Conservation (phyloP, 2,329 filamentous ascomycete species). For the Monosporascus sp. region DNA sequence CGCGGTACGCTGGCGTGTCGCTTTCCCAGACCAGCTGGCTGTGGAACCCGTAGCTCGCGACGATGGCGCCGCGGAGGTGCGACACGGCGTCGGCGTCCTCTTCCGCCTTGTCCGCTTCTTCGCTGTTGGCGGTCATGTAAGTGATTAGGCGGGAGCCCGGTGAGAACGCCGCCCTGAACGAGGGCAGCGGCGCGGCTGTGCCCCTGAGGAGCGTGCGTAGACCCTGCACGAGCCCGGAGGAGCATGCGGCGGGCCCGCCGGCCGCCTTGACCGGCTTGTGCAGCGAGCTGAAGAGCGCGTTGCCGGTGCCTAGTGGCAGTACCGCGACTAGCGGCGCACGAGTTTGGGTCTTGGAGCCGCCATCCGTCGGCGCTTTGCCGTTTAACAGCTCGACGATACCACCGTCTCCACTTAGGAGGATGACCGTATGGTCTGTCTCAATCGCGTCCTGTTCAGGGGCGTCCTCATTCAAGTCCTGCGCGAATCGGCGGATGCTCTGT, state of each 20-base stretch:
- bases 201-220: constrained; percentile 59
- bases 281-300: constrained; percentile 58
- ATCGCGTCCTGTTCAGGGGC: no score
- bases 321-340: constrained; percentile 42
- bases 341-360: not conserved
- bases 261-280: constrained; percentile 51
- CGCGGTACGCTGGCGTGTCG: constrained; percentile 76
- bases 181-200: constrained; percentile 48
- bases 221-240: constrained; percentile 42
- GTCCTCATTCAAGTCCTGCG: constrained; percentile 26
- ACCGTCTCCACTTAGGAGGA: constrained; percentile 84
- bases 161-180: constrained; percentile 59
- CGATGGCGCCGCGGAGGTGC: constrained; percentile 68
- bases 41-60: constrained; percentile 87
- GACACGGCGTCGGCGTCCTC: constrained; percentile 30
- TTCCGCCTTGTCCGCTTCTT: constrained; percentile 8
- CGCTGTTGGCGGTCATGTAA: constrained; percentile 18
- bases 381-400: constrained; percentile 81
- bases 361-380: constrained; percentile 30
- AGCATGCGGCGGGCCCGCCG: constrained; percentile 16
- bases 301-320: constrained; percentile 60
- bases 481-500: constrained; percentile 60
- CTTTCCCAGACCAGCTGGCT: constrained; percentile 85
- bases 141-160: constrained; percentile 47
- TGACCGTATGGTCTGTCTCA: constrained; percentile 48